Evolutionary conservation across 805 yeast species (phyloP).

Genomic region (Citeromyces matritensis): DNA sequence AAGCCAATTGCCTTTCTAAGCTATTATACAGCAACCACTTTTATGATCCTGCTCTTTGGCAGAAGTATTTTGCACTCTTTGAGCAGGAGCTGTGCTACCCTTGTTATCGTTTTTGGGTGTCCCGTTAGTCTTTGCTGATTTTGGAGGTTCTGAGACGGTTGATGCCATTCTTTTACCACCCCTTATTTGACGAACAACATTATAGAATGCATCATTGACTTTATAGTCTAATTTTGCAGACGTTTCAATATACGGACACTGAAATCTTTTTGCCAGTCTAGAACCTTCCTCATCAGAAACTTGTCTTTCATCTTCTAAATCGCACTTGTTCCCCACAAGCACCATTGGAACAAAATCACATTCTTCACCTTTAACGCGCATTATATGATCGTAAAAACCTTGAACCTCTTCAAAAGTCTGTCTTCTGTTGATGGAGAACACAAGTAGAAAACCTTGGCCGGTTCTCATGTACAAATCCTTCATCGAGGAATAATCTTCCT

Average conservation of each 20-base stretch:
- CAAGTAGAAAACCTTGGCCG: conserved; percentile 87
- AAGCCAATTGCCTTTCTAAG: too few species aligned
- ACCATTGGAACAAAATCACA: conserved; percentile 58
- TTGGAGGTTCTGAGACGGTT: too few species aligned
- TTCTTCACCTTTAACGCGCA: conserved; percentile 33
- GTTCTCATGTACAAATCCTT: conserved; percentile 92
- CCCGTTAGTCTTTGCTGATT: too few species aligned
- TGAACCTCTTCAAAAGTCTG: conserved; percentile 75
- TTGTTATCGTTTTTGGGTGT: too few species aligned
- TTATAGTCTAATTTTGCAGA: conserved; percentile 85
- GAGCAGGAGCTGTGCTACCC: too few species aligned
- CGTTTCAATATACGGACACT: conserved; percentile 75
- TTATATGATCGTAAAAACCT: conserved; percentile 38
- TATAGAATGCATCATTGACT: conserved; percentile 30
- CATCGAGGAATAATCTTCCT: conserved; percentile 91
- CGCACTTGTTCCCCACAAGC: conserved; percentile 65
- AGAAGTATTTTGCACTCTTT: too few species aligned
- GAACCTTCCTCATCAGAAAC: conserved; percentile 45
- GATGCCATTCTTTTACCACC: too few species aligned
- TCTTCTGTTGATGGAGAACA: conserved; percentile 76
- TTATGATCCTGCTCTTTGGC: too few species aligned
- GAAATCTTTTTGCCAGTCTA: conserved; percentile 47
- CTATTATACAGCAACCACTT: too few species aligned
- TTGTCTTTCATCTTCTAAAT: conserved; percentile 47
- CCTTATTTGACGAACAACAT: conserved; percentile 9